Evolutionary conservation across 129 eudicot genomes (phyloP).

Genomic region (Gnaphalium uliginosum): DNA sequence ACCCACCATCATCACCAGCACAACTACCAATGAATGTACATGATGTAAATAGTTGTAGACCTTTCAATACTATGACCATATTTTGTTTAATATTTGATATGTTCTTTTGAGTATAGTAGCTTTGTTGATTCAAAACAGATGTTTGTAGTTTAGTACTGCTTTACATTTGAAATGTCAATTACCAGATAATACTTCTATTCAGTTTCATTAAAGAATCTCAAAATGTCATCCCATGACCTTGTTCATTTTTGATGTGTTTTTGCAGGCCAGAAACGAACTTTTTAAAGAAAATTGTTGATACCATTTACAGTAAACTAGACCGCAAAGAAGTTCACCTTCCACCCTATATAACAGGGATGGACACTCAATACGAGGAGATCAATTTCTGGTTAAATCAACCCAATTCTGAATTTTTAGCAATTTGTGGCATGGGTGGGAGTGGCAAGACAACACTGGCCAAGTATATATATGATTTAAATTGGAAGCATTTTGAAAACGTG

Average conservation of each 20-base stretch:
- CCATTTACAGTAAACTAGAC: slow-evolving; percentile 6
- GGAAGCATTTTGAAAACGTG: neutral
- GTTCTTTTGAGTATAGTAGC: neutral
- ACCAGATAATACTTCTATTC: too few relatives aligned
- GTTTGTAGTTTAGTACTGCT: too few relatives aligned
- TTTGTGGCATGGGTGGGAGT: slow-evolving; percentile 24
- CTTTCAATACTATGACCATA: neutral
- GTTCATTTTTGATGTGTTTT: neutral
- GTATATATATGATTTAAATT: neutral
- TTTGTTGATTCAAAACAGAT: too few relatives aligned
- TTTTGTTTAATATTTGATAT: neutral
- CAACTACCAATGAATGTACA: too few relatives aligned
- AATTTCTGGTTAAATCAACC: neutral
- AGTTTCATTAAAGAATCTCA: too few relatives aligned
- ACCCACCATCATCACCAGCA: too few relatives aligned
- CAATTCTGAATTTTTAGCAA: neutral
- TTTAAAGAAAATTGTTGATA: slow-evolving; percentile 16
- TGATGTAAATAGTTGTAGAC: neutral
- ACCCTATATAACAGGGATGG: slow-evolving; percentile 5
- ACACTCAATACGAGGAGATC: neutral
- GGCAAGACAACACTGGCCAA: slow-evolving; percentile 23
- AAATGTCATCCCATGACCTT: too few relatives aligned
- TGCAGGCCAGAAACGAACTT: slow-evolving; percentile 17
- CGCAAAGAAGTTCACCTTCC: slow-evolving; percentile 9
- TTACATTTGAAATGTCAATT: too few relatives aligned